phyloP scores from a whole-genome alignment of 2,329 filamentous ascomycete genomes.

The Podosphaera fusca region DNA sequence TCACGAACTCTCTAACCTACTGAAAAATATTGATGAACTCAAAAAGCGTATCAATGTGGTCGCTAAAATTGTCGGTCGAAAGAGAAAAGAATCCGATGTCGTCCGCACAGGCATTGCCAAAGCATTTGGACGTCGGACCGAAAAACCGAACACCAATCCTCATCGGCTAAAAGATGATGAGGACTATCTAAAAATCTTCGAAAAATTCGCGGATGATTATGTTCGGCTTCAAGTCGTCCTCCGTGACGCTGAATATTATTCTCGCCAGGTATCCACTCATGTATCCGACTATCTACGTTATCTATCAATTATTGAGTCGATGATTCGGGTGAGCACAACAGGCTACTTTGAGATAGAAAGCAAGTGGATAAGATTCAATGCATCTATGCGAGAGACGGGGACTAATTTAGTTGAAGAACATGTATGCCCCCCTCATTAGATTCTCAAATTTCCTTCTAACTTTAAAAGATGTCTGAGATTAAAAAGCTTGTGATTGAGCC shows the following conservation, averaged over 20 bases:
- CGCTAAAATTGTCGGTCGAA: conserved; percentile 61
- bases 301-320: conserved; percentile 58
- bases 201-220: conserved; percentile 80
- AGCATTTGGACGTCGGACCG: conserved; percentile 55
- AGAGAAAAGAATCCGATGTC: conserved; percentile 74
- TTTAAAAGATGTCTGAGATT: conserved; percentile 33
- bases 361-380: conserved; percentile 82
- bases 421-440: conserved; percentile 21
- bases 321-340: conserved; percentile 55
- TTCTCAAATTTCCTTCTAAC: conserved; percentile 4
- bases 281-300: conserved; percentile 64
- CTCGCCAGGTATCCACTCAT: conserved; percentile 56
- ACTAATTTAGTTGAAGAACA: conserved; percentile 67
- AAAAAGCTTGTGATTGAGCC: conserved; percentile 68
- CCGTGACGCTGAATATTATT: conserved; percentile 82
- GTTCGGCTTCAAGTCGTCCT: conserved; percentile 69
- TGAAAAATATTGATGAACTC: conserved; percentile 76
- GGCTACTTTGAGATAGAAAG: conserved; percentile 68
- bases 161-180: conserved; percentile 52
- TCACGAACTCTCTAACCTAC: conserved; percentile 35
- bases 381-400: conserved; percentile 67
- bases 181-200: conserved; percentile 56
- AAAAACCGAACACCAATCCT: conserved; percentile 36
- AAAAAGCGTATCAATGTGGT: conserved; percentile 90
- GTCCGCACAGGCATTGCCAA: conserved; percentile 50